These are phyloP conservation scores for Paramecium pentaurelia DNA, from an alignment of 73 alveolate genomes.

Conservation along the genomic window DNA sequence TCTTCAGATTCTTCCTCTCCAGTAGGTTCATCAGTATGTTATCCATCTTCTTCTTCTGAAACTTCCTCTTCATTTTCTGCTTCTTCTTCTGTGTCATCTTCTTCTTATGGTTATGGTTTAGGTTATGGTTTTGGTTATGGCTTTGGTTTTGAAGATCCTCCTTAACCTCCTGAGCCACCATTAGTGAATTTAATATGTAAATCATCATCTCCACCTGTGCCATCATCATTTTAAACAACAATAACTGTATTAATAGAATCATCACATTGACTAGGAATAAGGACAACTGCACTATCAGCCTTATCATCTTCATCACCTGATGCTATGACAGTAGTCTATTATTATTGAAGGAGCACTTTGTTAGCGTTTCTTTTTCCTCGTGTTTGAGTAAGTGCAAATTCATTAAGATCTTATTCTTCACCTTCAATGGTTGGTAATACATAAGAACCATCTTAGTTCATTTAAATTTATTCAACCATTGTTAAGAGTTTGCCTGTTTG, in stretches of 20 bases:
- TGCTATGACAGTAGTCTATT: background rate
- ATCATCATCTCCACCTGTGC: slow-evolving; percentile 35
- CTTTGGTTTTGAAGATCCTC: background rate
- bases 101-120: background rate
- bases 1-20: background rate
- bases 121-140: background rate
- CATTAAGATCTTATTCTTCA: slow-evolving; percentile 17
- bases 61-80: background rate
- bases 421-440: background rate
- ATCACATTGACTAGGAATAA: slow-evolving; percentile 37
- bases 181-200: background rate
- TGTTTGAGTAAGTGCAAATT: background rate
- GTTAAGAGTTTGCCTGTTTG: slow-evolving; percentile 19
- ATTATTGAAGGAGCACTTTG: background rate
- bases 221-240: slow-evolving; percentile 46
- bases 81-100: background rate
- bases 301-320: background rate
- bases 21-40: background rate
- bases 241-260: slow-evolving; percentile 8
- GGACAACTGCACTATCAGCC: slow-evolving; percentile 30
- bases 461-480: background rate
- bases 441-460: slow-evolving; percentile 2
- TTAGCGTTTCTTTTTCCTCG: slow-evolving; percentile 13
- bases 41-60: background rate
- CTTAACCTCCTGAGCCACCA: background rate